These are phyloP conservation scores for Ustilago tritici DNA, from an alignment of 1,284 basidiomycete genomes.

Conservation along the genomic window DNA sequence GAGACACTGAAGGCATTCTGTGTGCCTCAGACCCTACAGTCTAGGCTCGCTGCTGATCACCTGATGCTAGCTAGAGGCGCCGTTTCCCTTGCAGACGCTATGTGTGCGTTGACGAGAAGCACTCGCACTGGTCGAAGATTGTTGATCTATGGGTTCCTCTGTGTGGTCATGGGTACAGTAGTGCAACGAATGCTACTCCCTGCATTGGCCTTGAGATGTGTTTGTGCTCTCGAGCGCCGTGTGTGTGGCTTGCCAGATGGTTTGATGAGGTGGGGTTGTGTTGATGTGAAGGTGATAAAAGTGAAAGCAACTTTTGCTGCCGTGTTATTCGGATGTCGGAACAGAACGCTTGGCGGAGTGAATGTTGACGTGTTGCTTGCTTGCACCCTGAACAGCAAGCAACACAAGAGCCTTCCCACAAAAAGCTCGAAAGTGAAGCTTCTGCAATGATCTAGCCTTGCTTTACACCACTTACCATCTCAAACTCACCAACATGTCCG, in stretches of 20 bases:
- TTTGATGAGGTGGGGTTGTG: neutral
- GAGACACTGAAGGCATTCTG: neutral
- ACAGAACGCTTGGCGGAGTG: neutral
- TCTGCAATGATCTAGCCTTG: neutral
- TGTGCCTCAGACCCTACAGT: neutral
- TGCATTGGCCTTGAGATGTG: neutral
- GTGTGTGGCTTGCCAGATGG: neutral
- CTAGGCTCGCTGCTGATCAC: neutral
- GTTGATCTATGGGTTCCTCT: neutral
- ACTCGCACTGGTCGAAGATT: neutral
- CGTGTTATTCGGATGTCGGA: constrained; percentile 8
- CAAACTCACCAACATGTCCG: constrained; percentile 13
- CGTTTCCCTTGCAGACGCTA: neutral
- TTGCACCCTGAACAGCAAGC: constrained; percentile 10
- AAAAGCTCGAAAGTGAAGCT: constrained; percentile 3
- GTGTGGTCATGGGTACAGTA: neutral
- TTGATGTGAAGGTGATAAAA: neutral
- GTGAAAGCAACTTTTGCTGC: neutral
- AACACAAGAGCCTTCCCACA: neutral
- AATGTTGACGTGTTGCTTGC: neutral
- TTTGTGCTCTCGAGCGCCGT: too few relatives aligned
- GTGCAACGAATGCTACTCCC: neutral
- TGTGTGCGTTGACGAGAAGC: neutral
- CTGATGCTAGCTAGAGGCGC: neutral
- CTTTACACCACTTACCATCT: neutral